A percentile compares a stretch with the other conserved stretches of the same genome.
These are phyloP conservation scores for Schizopora paradoxa DNA, from an alignment of 1,284 basidiomycete species.

Conservation along the genomic window DNA sequence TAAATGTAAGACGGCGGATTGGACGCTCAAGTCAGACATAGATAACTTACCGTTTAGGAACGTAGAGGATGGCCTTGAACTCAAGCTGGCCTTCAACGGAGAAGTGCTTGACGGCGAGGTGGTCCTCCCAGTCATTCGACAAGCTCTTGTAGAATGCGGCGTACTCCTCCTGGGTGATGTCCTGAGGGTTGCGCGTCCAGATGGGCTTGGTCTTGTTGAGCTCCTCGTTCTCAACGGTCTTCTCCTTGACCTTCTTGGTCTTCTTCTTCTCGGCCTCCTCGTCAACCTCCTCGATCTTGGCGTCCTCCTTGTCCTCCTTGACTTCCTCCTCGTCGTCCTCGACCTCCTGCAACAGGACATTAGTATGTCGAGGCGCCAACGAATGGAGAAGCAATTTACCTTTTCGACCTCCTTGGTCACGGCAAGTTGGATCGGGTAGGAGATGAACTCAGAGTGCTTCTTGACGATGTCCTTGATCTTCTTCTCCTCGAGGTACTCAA, in stretches of 20 bases:
- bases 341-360: slow-evolving; percentile 41
- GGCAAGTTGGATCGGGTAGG: slow-evolving; percentile 98
- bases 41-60: slow-evolving; percentile 82
- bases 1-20: slow-evolving; percentile 17
- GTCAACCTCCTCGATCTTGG: slow-evolving; percentile 76
- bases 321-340: slow-evolving; percentile 74
- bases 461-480: slow-evolving; percentile 99
- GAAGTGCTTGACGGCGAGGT: slow-evolving; percentile 99
- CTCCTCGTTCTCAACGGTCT: slow-evolving; percentile 88
- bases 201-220: slow-evolving; percentile 99
- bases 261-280: slow-evolving; percentile 90
- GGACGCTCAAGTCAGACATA: slow-evolving; percentile 8
- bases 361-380: slow-evolving; percentile 5
- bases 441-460: slow-evolving; percentile 99
- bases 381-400: slow-evolving; percentile 38
- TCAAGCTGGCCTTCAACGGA: slow-evolving; percentile 99
- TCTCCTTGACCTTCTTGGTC: slow-evolving; percentile 96
- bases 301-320: slow-evolving; percentile 66
- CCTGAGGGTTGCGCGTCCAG: slow-evolving; percentile 97
- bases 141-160: slow-evolving; percentile 98
- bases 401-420: slow-evolving; percentile 99
- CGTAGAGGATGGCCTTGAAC: slow-evolving; percentile 98
- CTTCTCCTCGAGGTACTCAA: slow-evolving; percentile 99
- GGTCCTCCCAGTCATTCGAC: slow-evolving; percentile 99
- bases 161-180: slow-evolving; percentile 94